These are phyloP conservation scores for Penicillium expansum DNA, from an alignment of 2,329 filamentous ascomycete genomes.

Conservation along the genomic window DNA sequence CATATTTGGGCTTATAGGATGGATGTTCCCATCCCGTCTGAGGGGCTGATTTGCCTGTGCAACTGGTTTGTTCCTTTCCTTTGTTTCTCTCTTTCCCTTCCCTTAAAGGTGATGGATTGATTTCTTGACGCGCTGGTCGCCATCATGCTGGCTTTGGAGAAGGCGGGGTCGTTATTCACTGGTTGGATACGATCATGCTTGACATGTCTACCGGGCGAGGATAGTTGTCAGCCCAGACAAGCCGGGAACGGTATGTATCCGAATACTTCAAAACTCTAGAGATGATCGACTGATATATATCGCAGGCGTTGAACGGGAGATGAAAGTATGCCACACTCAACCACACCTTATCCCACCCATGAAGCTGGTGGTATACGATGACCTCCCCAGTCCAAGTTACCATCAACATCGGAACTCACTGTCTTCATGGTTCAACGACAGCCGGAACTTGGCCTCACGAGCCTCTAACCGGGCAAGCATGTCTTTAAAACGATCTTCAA, in stretches of 20 bases:
- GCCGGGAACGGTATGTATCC: conserved; percentile 8
- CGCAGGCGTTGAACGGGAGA: conserved; percentile 43
- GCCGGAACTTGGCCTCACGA: conserved; percentile 38
- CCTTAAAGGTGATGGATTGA: conserved; percentile 31
- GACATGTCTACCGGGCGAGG: conserved; percentile 30
- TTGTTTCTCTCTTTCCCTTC: conserved; percentile 8
- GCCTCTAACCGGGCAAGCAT: conserved; percentile 44
- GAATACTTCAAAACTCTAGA: neutral
- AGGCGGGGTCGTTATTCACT: conserved; percentile 40
- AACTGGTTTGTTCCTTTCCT: conserved; percentile 6
- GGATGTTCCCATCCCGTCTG: conserved; percentile 11
- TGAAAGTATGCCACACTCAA: conserved; percentile 46
- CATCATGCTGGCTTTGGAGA: conserved; percentile 37
- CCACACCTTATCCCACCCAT: conserved; percentile 48
- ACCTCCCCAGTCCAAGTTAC: conserved; percentile 36
- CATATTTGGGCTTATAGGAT: conserved; percentile 6
- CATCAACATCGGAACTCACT: conserved; percentile 34
- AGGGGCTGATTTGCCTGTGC: conserved; percentile 7
- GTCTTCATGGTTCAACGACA: conserved; percentile 42
- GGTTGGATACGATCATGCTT: conserved; percentile 43
- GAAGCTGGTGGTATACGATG: conserved; percentile 44
- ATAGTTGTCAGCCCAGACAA: conserved; percentile 23
- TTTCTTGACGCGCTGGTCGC: conserved; percentile 33
- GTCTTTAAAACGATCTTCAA: conserved; percentile 36
- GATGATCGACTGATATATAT: conserved; percentile 16